phyloP scores from a whole-genome alignment of 371 early-diverging fungal species.

The Blastocladiella emersonii region DNA sequence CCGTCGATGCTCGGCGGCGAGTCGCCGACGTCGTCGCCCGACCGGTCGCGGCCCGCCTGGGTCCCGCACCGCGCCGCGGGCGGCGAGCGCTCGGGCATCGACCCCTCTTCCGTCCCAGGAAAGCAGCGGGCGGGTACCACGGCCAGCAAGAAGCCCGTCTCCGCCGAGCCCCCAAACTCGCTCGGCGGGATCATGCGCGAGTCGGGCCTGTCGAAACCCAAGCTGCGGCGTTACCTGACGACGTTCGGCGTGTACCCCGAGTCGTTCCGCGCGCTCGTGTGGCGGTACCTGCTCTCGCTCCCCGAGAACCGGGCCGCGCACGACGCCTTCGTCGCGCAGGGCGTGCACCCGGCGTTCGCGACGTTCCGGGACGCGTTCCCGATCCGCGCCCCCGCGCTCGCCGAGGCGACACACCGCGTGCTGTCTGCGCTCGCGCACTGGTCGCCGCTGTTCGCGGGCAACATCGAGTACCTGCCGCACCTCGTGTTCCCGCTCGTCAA shows the following conservation, averaged over 20 bases:
- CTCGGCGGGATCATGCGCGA: neutral
- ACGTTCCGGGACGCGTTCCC: conserved; percentile 26
- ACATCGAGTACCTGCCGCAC: conserved; percentile 32
- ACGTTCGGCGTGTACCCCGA: conserved; percentile 29
- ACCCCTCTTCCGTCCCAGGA: too few relatives aligned
- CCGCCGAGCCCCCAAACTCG: too few relatives aligned
- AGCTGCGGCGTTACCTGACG: conserved; percentile 19
- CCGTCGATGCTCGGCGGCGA: too few relatives aligned
- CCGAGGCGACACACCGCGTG: conserved; percentile 29
- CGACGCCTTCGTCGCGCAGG: conserved; percentile 27
- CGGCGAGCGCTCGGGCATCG: too few relatives aligned
- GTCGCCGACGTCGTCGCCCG: too few relatives aligned
- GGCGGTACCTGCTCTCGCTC: conserved; percentile 28
- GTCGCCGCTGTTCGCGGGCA: conserved; percentile 33
- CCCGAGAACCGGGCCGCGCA: conserved; percentile 36
- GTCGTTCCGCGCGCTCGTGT: conserved; percentile 26
- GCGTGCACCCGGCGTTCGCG: conserved; percentile 21
- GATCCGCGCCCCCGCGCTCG: conserved; percentile 24
- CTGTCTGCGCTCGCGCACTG: conserved; percentile 34
- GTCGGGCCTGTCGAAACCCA: conserved; percentile 13
- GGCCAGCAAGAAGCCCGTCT: too few relatives aligned
- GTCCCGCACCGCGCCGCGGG: too few relatives aligned
- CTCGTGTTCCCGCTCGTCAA: conserved; percentile 37
- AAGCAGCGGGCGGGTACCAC: too few relatives aligned
- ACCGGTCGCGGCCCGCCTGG: too few relatives aligned